Evolutionary conservation across 768 basidiomycete genomes (phyloP), one percentile per base, ranked within the genome.

Genomic region (Amylocystis lapponica): DNA sequence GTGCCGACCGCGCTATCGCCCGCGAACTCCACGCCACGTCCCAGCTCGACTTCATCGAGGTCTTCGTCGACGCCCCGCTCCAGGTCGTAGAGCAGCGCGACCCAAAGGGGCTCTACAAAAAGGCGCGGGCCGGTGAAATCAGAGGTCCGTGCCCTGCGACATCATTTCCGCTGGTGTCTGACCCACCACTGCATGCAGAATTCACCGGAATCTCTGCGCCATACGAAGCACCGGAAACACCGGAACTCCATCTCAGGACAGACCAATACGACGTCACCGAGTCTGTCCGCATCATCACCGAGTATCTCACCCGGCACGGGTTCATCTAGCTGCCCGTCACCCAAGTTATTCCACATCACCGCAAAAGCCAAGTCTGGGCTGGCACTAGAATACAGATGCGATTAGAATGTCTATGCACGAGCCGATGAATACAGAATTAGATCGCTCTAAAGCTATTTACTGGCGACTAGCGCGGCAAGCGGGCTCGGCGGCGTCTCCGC

Each of bases 121-220:
- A 91, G 64, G 96, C 96, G 6, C 72, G 96, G 48, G 82, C 86
- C 0, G 96, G 96, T 11, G 87, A 93, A 66, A 97, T 99, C 57
- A 91, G 90, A 78, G 91, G 95, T 91, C 45, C 40, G 68, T 44
- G 19, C 20, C 8, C 17, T 31, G 26, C 41, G 22, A 34, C 16
- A n/a, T 33, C 17, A 21, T 27, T 8, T 25, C 26, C 22, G 1
- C 36, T 37, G 5, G 5, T 39, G 8, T 21, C 34, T 39, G 11
- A 45, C 20, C 37, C 21, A 32, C 41, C 25, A n/a, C 33, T 3
- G 14, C 12, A 6, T 21, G 20, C 57, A 98, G 96, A 98, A 43
- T 99, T 99, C 67, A 98, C 96, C 36, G 96, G 96, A 6, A 86
- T 98, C 61, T 94, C 92, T 17, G 91, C 96, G 5, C 96, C 96